A percentile compares a stretch with the other conserved stretches of the same genome.
These are phyloP conservation scores for Monotropa hypopitys DNA, from an alignment of 179 eudicot species.

Conservation along the genomic window DNA sequence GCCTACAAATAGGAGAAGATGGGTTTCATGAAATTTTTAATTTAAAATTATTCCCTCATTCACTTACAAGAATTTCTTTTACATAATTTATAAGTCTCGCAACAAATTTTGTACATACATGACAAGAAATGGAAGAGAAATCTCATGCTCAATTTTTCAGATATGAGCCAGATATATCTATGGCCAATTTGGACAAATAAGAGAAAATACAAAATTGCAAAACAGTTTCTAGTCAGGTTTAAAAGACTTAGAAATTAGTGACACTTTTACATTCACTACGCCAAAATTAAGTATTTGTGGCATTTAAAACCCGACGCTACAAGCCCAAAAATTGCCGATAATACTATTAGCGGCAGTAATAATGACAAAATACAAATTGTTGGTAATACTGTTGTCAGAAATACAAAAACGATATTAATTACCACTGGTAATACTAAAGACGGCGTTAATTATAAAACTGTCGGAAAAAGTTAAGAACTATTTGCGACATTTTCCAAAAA, in stretches of 20 bases:
- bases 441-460: too few relatives aligned
- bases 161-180: not conserved
- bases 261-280: not conserved
- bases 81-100: not conserved
- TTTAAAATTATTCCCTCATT: not conserved
- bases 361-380: too few relatives aligned
- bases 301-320: too few relatives aligned
- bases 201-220: not conserved
- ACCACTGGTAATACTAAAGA: too few relatives aligned
- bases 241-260: not conserved
- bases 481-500: too few relatives aligned
- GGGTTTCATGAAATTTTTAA: not conserved
- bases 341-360: too few relatives aligned
- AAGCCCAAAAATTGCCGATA: too few relatives aligned
- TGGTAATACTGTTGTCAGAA: too few relatives aligned
- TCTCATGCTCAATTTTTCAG: not conserved
- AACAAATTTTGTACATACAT: not conserved
- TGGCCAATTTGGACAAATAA: not conserved
- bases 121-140: not conserved
- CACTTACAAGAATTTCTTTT: not conserved
- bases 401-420: too few relatives aligned
- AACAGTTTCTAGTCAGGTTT: not conserved
- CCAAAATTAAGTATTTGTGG: too few relatives aligned
- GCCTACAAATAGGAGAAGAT: not conserved
- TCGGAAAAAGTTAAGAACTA: too few relatives aligned